Conservation (phyloP, 805 yeast genomes). For the Candida maesae region DNA sequence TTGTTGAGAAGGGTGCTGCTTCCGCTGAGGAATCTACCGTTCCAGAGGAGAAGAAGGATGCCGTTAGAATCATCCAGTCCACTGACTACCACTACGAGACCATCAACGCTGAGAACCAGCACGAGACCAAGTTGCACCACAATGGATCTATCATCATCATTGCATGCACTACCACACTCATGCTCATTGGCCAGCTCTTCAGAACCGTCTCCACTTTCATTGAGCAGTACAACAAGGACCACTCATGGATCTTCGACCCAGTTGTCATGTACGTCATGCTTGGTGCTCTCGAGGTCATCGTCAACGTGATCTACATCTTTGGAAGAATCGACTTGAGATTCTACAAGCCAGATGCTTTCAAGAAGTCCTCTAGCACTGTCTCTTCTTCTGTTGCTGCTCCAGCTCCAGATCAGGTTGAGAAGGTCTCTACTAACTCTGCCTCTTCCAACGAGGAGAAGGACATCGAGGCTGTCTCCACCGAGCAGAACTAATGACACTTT, state of each 20-base stretch:
- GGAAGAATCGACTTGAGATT: slow-evolving; percentile 74
- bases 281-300: slow-evolving; percentile 63
- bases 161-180: slow-evolving; percentile 42
- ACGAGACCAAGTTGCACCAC: slow-evolving; percentile 36
- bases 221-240: slow-evolving; percentile 28
- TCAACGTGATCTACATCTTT: slow-evolving; percentile 51
- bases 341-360: slow-evolving; percentile 64
- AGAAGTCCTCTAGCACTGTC: not conserved
- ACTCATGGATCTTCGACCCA: slow-evolving; percentile 47
- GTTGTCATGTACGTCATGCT: slow-evolving; percentile 64
- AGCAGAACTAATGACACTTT: not conserved
- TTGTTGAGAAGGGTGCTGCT: slow-evolving; percentile 50
- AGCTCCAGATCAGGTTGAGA: slow-evolving; percentile 3
- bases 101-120: slow-evolving; percentile 18
- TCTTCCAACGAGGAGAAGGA: slow-evolving; percentile 2
- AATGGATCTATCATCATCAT: slow-evolving; percentile 46
- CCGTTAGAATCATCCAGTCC: slow-evolving; percentile 61
- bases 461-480: not conserved
- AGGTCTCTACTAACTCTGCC: not conserved
- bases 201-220: slow-evolving; percentile 47
- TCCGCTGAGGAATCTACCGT: slow-evolving; percentile 39
- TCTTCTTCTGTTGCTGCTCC: no score
- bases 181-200: slow-evolving; percentile 47
- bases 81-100: slow-evolving; percentile 39
- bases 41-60: slow-evolving; percentile 31